These are phyloP conservation scores for Penicillium coprophilum DNA, from an alignment of 495 filamentous ascomycete species.

Conservation along the genomic window DNA sequence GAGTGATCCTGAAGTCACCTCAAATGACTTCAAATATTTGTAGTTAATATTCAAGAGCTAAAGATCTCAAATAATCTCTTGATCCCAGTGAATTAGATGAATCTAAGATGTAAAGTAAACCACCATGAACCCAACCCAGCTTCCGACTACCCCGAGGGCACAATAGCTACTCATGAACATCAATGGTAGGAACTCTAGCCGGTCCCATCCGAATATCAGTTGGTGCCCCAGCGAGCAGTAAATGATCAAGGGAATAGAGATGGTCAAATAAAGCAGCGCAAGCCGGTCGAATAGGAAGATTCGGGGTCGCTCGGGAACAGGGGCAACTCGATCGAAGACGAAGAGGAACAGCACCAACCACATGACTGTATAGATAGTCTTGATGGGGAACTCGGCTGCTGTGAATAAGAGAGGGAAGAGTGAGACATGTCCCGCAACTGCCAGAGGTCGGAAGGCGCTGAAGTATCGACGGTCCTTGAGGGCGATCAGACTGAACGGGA, in stretches of 20 bases:
- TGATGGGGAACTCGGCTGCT: slow-evolving; percentile 81
- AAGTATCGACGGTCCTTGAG: slow-evolving; percentile 90
- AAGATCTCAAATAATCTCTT: slow-evolving; percentile 1
- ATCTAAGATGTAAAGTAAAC: slow-evolving; percentile 77
- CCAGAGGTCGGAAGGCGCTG: slow-evolving; percentile 86
- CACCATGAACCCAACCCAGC: slow-evolving; percentile 93
- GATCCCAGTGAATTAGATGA: not conserved
- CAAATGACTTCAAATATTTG: not conserved
- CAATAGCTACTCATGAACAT: slow-evolving; percentile 98
- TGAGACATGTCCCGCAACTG: slow-evolving; percentile 90
- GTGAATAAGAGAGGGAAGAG: slow-evolving; percentile 95
- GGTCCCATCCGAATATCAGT: slow-evolving; percentile 71
- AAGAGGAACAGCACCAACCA: slow-evolving; percentile 87
- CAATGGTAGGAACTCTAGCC: slow-evolving; percentile 85
- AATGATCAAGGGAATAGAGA: slow-evolving; percentile 83
- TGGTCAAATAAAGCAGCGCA: slow-evolving; percentile 79
- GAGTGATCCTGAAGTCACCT: slow-evolving; percentile 1
- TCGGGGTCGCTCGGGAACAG: slow-evolving; percentile 67
- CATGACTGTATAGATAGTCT: slow-evolving; percentile 87
- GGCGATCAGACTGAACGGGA: slow-evolving; percentile 92
- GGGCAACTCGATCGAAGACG: slow-evolving; percentile 83
- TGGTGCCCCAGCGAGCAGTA: slow-evolving; percentile 86
- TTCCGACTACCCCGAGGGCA: slow-evolving; percentile 91
- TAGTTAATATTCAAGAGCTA: not conserved
- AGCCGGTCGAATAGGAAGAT: slow-evolving; percentile 90